Conservation (phyloP, 805 yeast genomes). For the Nakazawaea ishiwadae region DNA sequence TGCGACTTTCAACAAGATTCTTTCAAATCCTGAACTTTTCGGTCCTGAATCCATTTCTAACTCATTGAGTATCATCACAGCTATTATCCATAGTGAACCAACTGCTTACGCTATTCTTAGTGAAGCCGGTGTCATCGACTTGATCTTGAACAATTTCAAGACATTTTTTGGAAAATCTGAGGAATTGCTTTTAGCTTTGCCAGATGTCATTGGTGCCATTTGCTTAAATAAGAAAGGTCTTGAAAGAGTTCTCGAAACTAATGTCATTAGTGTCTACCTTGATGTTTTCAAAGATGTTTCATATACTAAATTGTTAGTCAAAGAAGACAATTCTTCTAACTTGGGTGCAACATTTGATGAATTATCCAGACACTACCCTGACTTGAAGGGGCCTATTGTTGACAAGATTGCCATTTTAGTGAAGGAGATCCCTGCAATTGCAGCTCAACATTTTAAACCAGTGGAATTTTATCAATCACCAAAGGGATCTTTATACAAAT, state of each 20-base stretch:
- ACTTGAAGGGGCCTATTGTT: conserved; percentile 54
- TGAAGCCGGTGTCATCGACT: conserved; percentile 71
- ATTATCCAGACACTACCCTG: conserved; percentile 77
- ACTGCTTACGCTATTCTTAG: conserved; percentile 77
- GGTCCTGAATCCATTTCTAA: conserved; percentile 62
- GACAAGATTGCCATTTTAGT: conserved; percentile 43
- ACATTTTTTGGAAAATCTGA: conserved; percentile 52
- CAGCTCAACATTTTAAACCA: conserved; percentile 30
- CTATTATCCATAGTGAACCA: conserved; percentile 84
- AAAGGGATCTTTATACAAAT: conserved; percentile 34
- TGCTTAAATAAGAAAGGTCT: conserved; percentile 75
- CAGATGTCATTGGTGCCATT: conserved; percentile 78
- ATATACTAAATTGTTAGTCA: conserved; percentile 49
- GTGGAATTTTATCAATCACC: conserved; percentile 40
- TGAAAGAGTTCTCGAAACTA: conserved; percentile 40
- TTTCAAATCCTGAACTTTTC: conserved; percentile 53
- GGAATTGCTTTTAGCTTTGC: conserved; percentile 55
- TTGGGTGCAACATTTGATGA: conserved; percentile 75
- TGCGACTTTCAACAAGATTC: conserved; percentile 50
- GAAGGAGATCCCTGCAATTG: conserved; percentile 35
- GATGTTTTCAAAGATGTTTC: conserved; percentile 42
- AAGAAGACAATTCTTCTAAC: conserved; percentile 46
- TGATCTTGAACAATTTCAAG: conserved; percentile 54
- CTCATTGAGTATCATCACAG: conserved; percentile 58
- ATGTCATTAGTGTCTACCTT: conserved; percentile 40